Evolutionary conservation across 176 grass and related monocot species (phyloP), one percentile per base, ranked within the genome.

Genomic region (Paspalum vaginatum): DNA sequence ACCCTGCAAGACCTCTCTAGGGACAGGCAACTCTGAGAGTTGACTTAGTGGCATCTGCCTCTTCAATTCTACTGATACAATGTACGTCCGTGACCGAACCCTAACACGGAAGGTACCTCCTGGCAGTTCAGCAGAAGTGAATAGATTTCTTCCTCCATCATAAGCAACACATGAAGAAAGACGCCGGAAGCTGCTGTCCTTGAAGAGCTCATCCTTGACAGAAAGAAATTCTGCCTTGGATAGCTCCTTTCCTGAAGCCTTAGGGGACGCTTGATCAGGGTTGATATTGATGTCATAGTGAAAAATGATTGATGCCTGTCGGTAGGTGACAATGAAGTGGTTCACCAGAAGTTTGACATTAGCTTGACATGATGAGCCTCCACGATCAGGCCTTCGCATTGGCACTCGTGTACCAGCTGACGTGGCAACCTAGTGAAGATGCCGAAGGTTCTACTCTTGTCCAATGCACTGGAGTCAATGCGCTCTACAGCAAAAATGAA

Each of bases 241-340:
- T 13, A 92, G 78, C 38, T 92, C 83, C 41, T 75, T 87, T 48
- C 62, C 64, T 67, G 79, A 82, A 74, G 65, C 72, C 66, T 78
- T 81, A 7, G 68, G 2, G 47, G 86, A 82, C 25, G 51, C 54
- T 83, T 44, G 37, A 56, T 79, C 75, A 7, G 40, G 65, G 32
- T 86, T 88, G 79, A 92, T 85, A 54, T 86, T 64, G 75, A 92
- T 88, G 62, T 87, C 76, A 5, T 92, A 92, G 83, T 92, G 90
- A 61, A 76, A 85, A 65, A 92, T 61, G 3, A 59, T 81, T 64
- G 83, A 46, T 24, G 49, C 56, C 54, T 92, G 3, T 2, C 25
- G 48, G 64, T 83, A 92, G 14, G 68, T 88, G 69, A 92, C 75
- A 53, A 66, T 44, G 4, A 92, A 92, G 26, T 92, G 83, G 43